phyloP scores from a whole-genome alignment of 2,329 filamentous ascomycete genomes.

The Elsinoe necatrix region DNA sequence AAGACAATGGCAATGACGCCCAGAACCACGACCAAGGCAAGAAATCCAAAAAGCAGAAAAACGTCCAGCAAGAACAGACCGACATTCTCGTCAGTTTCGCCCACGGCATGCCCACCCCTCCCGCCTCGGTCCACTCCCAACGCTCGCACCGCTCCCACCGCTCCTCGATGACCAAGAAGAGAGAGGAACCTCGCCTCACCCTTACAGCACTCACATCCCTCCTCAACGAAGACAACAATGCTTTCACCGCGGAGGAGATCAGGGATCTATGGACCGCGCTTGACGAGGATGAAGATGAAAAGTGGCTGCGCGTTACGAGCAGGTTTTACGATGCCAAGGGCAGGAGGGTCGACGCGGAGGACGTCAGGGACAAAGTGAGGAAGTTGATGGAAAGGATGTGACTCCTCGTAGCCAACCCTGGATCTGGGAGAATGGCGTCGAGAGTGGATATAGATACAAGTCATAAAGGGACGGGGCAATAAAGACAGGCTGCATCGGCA shows the following conservation, averaged over 20 bases:
- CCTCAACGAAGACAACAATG: slow-evolving; percentile 24
- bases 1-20: not conserved
- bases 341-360: slow-evolving; percentile 47
- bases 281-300: slow-evolving; percentile 34
- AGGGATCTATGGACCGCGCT: slow-evolving; percentile 38
- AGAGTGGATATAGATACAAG: not conserved
- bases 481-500: no score
- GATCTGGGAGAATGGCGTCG: not conserved
- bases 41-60: slow-evolving; percentile 14
- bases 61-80: not conserved
- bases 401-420: not conserved
- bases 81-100: not conserved
- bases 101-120: not conserved
- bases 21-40: not conserved
- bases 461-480: no score
- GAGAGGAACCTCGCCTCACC: slow-evolving; percentile 17
- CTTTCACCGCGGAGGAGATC: slow-evolving; percentile 33
- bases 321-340: slow-evolving; percentile 44
- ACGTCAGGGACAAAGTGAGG: slow-evolving; percentile 54
- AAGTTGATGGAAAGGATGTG: slow-evolving; percentile 34
- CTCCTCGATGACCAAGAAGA: not conserved
- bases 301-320: slow-evolving; percentile 41
- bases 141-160: not conserved
- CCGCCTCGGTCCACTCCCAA: not conserved
- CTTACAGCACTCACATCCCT: slow-evolving; percentile 17